Conservation (phyloP, 1,284 basidiomycete species). For the Waitea zeae region DNA sequence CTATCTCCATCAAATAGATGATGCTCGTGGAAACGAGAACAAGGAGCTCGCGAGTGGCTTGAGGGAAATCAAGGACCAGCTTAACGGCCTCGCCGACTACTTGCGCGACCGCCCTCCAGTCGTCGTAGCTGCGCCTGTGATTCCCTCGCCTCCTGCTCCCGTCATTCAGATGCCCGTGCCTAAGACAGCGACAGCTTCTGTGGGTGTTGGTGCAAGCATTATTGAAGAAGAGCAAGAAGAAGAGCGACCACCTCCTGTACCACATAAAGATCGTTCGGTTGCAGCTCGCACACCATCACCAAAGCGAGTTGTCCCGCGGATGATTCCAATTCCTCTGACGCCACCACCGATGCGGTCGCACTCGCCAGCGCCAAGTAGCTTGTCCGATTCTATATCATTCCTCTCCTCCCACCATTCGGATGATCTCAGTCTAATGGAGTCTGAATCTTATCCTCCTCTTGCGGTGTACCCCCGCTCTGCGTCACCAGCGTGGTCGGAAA, state of each 20-base stretch:
- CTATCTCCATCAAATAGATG: slow-evolving; percentile 44
- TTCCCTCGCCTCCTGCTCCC: too few relatives aligned
- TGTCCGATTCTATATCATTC: slow-evolving; percentile 37
- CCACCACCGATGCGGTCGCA: slow-evolving; percentile 24
- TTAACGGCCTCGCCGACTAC: slow-evolving; percentile 35
- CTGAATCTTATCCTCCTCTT: slow-evolving; percentile 18
- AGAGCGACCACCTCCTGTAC: too few relatives aligned
- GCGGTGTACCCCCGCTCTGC: too few relatives aligned
- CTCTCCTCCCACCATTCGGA: slow-evolving; percentile 65
- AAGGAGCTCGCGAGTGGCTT: slow-evolving; percentile 43
- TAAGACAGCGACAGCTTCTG: too few relatives aligned
- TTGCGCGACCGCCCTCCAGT: slow-evolving; percentile 12
- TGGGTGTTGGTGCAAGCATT: too few relatives aligned
- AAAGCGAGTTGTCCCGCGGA: slow-evolving; percentile 7
- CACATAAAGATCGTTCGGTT: slow-evolving; percentile 22
- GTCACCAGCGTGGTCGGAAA: too few relatives aligned
- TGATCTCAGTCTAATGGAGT: slow-evolving; percentile 30
- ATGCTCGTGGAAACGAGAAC: slow-evolving; percentile 37
- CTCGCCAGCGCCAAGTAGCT: slow-evolving; percentile 30
- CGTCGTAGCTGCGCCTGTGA: slow-evolving; percentile 18
- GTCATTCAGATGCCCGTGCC: too few relatives aligned
- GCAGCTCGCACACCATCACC: slow-evolving; percentile 11
- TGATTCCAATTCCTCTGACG: slow-evolving; percentile 16
- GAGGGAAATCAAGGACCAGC: slow-evolving; percentile 38
- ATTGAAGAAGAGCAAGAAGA: too few relatives aligned